Conservation (phyloP, 257 asterid genomes). For the Solanum gracilifrons region DNA sequence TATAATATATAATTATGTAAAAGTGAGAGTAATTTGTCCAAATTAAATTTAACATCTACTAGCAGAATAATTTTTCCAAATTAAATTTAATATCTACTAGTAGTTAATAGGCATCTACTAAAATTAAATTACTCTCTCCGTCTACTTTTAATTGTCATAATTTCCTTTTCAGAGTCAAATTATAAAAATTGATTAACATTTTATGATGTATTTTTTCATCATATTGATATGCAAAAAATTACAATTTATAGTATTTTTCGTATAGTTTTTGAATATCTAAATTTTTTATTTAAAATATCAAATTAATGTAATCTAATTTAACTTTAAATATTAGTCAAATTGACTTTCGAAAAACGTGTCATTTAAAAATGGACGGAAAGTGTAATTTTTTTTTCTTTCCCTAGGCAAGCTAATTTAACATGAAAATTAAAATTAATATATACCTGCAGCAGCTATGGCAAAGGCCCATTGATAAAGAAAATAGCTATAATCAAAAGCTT, state of each 20-base stretch:
- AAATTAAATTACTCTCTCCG: no score
- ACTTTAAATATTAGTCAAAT: no score
- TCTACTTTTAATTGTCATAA: neutral
- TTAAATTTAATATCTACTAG: neutral
- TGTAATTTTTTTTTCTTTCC: neutral
- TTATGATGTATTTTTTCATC: neutral
- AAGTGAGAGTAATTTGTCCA: neutral
- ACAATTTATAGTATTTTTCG: no score
- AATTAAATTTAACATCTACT: neutral
- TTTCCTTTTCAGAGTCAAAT: no score
- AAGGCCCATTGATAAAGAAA: constrained; percentile 91
- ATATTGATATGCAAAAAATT: no score
- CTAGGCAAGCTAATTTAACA: neutral
- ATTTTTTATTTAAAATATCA: no score
- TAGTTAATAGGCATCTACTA: neutral
- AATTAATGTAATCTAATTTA: no score
- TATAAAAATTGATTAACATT: no score
- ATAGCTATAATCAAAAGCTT: constrained; percentile 36
- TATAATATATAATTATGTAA: no score
- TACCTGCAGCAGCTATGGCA: constrained; percentile 92
- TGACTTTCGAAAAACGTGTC: no score
- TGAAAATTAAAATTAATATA: neutral
- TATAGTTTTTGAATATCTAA: no score
- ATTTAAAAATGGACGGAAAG: no score
- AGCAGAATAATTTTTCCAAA: neutral